A percentile compares a stretch with the other conserved stretches of the same genome.
Conservation (phyloP, 768 basidiomycete genomes). For the Myochromella boudieri region DNA sequence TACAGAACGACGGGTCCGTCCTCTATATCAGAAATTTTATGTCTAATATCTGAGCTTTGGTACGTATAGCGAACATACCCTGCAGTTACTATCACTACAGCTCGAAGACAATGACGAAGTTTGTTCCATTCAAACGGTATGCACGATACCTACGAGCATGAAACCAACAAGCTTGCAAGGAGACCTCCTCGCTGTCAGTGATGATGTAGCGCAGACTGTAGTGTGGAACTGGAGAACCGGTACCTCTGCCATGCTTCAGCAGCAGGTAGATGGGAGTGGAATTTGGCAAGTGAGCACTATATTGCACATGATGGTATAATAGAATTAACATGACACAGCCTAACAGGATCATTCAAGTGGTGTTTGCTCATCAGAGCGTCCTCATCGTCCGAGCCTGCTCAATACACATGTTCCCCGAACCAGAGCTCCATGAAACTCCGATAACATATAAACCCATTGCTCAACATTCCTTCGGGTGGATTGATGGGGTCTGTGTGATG, state of each 20-base stretch:
- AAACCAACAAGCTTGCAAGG: constrained; percentile 50
- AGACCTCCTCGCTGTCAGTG: constrained; percentile 52
- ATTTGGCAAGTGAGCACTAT: constrained; percentile 29
- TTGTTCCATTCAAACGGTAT: constrained; percentile 28
- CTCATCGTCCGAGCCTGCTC: constrained; percentile 62
- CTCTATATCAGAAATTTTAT: constrained; percentile 10
- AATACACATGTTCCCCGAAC: constrained; percentile 53
- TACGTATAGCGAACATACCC: constrained; percentile 26
- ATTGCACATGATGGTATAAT: neutral
- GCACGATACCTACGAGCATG: constrained; percentile 37
- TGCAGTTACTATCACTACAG: constrained; percentile 33
- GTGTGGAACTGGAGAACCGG: constrained; percentile 55
- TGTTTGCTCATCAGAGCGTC: constrained; percentile 44
- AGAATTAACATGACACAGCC: constrained; percentile 26
- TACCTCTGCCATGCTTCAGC: constrained; percentile 45
- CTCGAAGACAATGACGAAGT: constrained; percentile 5
- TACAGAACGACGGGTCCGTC: constrained; percentile 43
- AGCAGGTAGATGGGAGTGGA: constrained; percentile 27
- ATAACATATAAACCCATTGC: constrained; percentile 36
- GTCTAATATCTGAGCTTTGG: constrained; percentile 18
- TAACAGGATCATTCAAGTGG: constrained; percentile 53
- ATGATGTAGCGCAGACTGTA: constrained; percentile 49
- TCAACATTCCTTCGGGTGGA: constrained; percentile 63
- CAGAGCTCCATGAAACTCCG: constrained; percentile 30
- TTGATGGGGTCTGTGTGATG: constrained; percentile 54